These are phyloP conservation scores for Taxawa tesnikishii DNA, from an alignment of 2,329 filamentous ascomycete species.

Conservation along the genomic window DNA sequence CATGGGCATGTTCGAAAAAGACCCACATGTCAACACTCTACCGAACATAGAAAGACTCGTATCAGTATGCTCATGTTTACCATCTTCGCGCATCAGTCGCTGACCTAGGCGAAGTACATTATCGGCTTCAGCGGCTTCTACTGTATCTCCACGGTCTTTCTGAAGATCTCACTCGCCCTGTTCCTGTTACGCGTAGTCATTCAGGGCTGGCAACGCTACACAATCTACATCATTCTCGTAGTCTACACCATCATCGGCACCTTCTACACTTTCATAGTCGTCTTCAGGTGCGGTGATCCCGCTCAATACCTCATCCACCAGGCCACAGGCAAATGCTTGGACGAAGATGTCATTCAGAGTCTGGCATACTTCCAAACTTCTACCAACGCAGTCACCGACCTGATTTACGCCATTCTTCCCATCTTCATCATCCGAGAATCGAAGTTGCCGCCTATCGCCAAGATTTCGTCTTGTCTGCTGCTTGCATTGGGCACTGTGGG, in stretches of 20 bases:
- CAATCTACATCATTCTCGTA: conserved; percentile 13
- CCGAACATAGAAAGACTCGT: too few species aligned
- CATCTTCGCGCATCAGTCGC: too few species aligned
- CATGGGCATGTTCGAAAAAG: too few species aligned
- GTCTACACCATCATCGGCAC: conserved; percentile 19
- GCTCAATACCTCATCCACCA: conserved; percentile 10
- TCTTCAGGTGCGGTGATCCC: conserved; percentile 19
- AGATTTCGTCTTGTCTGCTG: conserved; percentile 27
- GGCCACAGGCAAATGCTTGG: conserved; percentile 9
- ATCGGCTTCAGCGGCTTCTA: conserved; percentile 25
- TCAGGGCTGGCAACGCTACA: conserved; percentile 22
- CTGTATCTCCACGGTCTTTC: conserved; percentile 23
- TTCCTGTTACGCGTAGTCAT: conserved; percentile 31
- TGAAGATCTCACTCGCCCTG: conserved; percentile 32
- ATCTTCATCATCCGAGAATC: conserved; percentile 26
- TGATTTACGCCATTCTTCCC: conserved; percentile 24
- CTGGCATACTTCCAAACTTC: conserved; percentile 14
- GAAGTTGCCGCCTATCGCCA: conserved; percentile 27
- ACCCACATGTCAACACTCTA: too few species aligned
- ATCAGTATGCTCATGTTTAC: too few species aligned
- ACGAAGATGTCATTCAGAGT: conserved; percentile 8
- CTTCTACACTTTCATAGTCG: conserved; percentile 16
- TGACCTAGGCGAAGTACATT: too few species aligned
- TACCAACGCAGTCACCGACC: conserved; percentile 24
- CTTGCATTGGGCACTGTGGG: conserved; percentile 25